A percentile compares a stretch with the other conserved stretches of the same genome.
phyloP scores from a whole-genome alignment of 1,284 basidiomycete species.

The Ganoderma sp. region DNA sequence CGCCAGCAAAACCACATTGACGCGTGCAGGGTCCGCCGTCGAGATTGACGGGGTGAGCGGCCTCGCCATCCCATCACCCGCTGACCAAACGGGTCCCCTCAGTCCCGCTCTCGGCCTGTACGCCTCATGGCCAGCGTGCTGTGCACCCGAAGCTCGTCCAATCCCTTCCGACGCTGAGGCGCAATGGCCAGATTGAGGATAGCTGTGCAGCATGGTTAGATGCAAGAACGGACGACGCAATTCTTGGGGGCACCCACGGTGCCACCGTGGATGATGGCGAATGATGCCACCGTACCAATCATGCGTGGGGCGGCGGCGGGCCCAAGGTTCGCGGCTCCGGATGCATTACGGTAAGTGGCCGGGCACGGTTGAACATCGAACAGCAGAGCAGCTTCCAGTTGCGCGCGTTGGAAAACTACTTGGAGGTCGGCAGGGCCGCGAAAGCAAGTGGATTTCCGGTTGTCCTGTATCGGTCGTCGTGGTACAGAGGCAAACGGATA shows the following conservation, averaged over 20 bases:
- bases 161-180: not conserved
- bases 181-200: not conserved
- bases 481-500: no score
- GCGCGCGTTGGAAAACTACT: no score
- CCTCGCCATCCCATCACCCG: not conserved
- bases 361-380: no score
- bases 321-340: no score
- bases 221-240: not conserved
- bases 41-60: not conserved
- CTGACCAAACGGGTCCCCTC: not conserved
- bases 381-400: no score
- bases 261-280: not conserved
- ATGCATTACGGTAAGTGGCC: no score
- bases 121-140: not conserved
- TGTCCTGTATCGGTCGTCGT: no score
- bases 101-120: not conserved
- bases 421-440: no score
- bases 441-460: no score
- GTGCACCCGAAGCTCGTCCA: not conserved
- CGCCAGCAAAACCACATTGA: not conserved
- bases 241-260: not conserved
- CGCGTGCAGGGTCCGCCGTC: not conserved
- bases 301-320: not conserved
- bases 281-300: not conserved
- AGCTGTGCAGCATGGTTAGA: not conserved